phyloP scores from a whole-genome alignment of 192 early-diverging fungal genomes.

The Coemansia sp. region DNA sequence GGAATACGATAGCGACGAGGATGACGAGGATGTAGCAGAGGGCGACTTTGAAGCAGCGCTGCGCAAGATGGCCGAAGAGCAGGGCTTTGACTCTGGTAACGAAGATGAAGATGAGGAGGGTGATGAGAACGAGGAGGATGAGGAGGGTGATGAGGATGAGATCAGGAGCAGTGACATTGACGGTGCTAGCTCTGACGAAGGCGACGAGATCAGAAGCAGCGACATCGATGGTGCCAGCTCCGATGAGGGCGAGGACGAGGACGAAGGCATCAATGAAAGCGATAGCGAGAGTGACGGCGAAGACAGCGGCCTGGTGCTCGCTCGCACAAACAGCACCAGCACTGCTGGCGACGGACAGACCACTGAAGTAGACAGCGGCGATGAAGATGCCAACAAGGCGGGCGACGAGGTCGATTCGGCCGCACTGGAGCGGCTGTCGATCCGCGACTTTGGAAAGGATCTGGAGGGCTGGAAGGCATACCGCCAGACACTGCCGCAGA shows the following conservation, averaged over 20 bases:
- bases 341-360: slow-evolving; percentile 53
- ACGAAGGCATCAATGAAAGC: slow-evolving; percentile 19
- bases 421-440: slow-evolving; percentile 37
- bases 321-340: slow-evolving; percentile 47
- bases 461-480: slow-evolving; percentile 41
- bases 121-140: slow-evolving; percentile 39
- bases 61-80: slow-evolving; percentile 37
- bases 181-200: slow-evolving; percentile 50
- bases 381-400: slow-evolving; percentile 50
- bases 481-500: slow-evolving; percentile 71
- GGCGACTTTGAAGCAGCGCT: slow-evolving; percentile 40
- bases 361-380: slow-evolving; percentile 40
- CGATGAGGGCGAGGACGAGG: slow-evolving; percentile 11
- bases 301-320: slow-evolving; percentile 14
- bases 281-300: slow-evolving; percentile 11
- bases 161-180: slow-evolving; percentile 8
- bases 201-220: slow-evolving; percentile 18
- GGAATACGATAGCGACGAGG: slow-evolving; percentile 13
- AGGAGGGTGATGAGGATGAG: slow-evolving; percentile 43
- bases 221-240: slow-evolving; percentile 34
- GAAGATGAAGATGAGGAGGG: slow-evolving; percentile 34
- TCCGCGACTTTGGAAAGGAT: slow-evolving; percentile 44
- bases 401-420: too few relatives aligned
- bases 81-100: slow-evolving; percentile 52
- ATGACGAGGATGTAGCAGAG: slow-evolving; percentile 23